A percentile compares a stretch with the other conserved stretches of the same genome.
These are phyloP conservation scores for Sclerotinia subarctica DNA, from an alignment of 2,329 filamentous ascomycete genomes.

Conservation along the genomic window DNA sequence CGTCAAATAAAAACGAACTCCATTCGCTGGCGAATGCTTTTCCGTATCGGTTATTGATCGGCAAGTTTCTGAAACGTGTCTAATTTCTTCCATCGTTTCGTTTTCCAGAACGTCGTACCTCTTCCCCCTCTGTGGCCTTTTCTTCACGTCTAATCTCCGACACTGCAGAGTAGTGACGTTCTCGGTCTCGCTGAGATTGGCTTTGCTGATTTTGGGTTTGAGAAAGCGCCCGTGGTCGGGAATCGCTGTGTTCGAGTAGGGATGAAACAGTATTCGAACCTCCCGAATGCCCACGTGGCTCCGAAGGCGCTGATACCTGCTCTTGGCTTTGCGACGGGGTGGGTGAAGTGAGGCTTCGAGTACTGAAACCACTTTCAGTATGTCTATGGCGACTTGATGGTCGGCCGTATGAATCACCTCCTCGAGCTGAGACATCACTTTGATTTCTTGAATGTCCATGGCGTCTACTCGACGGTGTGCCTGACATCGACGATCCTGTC, in stretches of 20 bases:
- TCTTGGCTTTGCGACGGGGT: conserved; percentile 21
- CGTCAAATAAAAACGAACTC: too few species aligned
- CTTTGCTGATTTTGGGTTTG: conserved; percentile 31
- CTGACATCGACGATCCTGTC: conserved; percentile 50
- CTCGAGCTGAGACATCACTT: conserved; percentile 54
- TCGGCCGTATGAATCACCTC: conserved; percentile 40
- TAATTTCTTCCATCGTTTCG: conserved; percentile 39
- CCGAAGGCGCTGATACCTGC: conserved; percentile 24
- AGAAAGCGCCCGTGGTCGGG: conserved; percentile 27
- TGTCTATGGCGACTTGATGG: conserved; percentile 42
- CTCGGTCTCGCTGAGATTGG: conserved; percentile 28
- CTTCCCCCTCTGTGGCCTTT: conserved; percentile 34
- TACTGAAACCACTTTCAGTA: conserved; percentile 33
- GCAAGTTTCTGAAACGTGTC: conserved; percentile 33
- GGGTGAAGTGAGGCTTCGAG: conserved; percentile 30
- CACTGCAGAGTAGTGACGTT: conserved; percentile 6
- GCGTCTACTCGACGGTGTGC: conserved; percentile 52
- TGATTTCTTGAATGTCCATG: conserved; percentile 61
- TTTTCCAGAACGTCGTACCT: conserved; percentile 34
- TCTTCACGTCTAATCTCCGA: conserved; percentile 18
- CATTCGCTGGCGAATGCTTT: neutral
- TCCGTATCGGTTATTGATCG: conserved; percentile 12
- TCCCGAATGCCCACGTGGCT: conserved; percentile 32
- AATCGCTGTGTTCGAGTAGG: conserved; percentile 35
- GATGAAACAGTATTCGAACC: conserved; percentile 36